These are phyloP conservation scores for Oryza coarctata DNA, from an alignment of 176 grass and related monocot genomes.

Conservation along the genomic window DNA sequence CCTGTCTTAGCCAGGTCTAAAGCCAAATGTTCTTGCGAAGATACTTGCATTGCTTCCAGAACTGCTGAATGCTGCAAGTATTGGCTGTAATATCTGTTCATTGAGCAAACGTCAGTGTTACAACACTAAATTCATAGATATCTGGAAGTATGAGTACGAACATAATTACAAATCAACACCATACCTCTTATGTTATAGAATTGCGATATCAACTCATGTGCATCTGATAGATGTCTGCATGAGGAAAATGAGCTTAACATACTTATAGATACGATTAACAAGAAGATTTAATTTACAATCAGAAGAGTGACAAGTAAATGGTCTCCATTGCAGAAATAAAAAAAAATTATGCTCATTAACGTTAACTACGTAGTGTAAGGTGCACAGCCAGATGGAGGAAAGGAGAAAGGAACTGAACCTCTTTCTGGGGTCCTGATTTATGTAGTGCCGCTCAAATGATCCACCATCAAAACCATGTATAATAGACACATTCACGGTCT, in stretches of 20 bases:
- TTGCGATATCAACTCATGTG: constrained; percentile 34
- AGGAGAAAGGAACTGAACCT: constrained; percentile 14
- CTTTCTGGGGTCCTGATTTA: constrained; percentile 52
- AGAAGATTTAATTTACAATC: not conserved
- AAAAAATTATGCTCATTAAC: not conserved
- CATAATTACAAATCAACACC: not conserved
- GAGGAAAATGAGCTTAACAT: not conserved
- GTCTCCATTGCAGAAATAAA: not conserved
- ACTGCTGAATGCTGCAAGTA: constrained; percentile 25
- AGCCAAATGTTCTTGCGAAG: constrained; percentile 47
- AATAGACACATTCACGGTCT: constrained; percentile 47
- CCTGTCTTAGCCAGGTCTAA: constrained; percentile 53
- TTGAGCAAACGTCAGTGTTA: not conserved
- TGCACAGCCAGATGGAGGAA: not conserved
- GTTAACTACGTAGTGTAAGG: too few species aligned
- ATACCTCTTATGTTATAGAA: constrained; percentile 46
- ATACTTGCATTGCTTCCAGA: constrained; percentile 49
- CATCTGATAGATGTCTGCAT: constrained; percentile 38
- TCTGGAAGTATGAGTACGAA: not conserved
- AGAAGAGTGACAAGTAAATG: not conserved
- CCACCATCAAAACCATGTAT: constrained; percentile 56
- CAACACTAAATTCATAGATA: not conserved
- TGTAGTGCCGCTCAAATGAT: constrained; percentile 45
- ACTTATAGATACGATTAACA: not conserved
- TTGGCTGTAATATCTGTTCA: constrained; percentile 35